A percentile compares a stretch with the other conserved stretches of the same genome.
Evolutionary conservation across 139 green algal species (phyloP).

Genomic region (Desmodesmus armatus): DNA sequence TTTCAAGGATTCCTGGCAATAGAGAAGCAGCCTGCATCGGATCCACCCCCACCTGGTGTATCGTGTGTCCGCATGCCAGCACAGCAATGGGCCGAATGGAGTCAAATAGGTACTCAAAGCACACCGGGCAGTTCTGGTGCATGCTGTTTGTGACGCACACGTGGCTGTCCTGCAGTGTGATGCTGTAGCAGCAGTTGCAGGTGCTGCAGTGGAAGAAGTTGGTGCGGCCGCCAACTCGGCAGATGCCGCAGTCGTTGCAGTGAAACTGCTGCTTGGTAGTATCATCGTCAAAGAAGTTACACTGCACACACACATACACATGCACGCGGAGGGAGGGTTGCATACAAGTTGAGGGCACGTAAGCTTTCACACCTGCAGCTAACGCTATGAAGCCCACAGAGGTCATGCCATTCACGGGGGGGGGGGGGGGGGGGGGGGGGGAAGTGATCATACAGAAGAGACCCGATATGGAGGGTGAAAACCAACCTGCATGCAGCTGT

Average conservation of each 20-base stretch:
- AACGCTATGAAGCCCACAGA: too few species aligned
- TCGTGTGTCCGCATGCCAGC: conserved; percentile 93
- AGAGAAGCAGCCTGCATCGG: too few species aligned
- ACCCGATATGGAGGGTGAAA: too few species aligned
- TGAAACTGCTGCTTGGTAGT: conserved; percentile 89
- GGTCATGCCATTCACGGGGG: too few species aligned
- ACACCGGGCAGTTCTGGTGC: conserved; percentile 78
- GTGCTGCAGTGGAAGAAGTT: conserved; percentile 96
- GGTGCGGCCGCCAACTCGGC: conserved; percentile 86
- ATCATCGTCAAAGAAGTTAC: conserved; percentile 93
- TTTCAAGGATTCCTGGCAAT: too few species aligned
- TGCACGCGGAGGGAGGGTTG: too few species aligned
- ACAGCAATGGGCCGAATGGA: conserved; percentile 85
- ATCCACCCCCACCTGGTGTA: conserved; percentile 81
- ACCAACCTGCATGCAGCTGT: conserved; percentile 73
- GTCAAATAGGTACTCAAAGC: conserved; percentile 96
- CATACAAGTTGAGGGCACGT: too few species aligned
- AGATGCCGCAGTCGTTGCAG: conserved; percentile 89
- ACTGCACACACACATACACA: conserved; percentile 53
- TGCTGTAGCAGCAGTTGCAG: conserved; percentile 93
- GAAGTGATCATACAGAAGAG: not conserved
- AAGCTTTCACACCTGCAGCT: too few species aligned
- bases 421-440: too few species aligned
- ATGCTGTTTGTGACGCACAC: conserved; percentile 93
- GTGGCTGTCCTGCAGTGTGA: conserved; percentile 76